Evolutionary conservation across 768 basidiomycete species (phyloP).

Genomic region (Cystoderma amianthinum): DNA sequence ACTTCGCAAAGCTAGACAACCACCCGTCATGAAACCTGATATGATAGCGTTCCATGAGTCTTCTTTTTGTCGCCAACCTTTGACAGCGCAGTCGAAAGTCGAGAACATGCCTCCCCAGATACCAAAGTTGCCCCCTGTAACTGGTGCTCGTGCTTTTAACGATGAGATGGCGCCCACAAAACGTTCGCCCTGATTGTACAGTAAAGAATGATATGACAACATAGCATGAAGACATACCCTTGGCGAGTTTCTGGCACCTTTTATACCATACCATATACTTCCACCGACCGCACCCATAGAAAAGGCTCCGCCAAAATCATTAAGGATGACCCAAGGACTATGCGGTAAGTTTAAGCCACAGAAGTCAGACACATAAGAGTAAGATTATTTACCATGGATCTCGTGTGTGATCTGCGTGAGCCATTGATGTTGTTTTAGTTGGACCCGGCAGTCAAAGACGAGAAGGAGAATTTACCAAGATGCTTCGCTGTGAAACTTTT

Average conservation of each 20-base stretch:
- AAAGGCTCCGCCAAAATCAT: slow-evolving; percentile 97
- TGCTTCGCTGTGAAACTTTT: slow-evolving; percentile 23
- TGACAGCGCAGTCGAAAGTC: slow-evolving; percentile 96
- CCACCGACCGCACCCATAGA: slow-evolving; percentile 98
- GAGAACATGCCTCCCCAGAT: slow-evolving; percentile 99
- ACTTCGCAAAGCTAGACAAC: slow-evolving; percentile 92
- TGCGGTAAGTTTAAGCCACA: not conserved
- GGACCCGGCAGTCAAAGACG: slow-evolving; percentile 9
- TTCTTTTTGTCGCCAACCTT: slow-evolving; percentile 94
- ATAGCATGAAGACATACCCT: slow-evolving; percentile 45
- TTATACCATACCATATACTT: slow-evolving; percentile 98
- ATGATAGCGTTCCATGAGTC: slow-evolving; percentile 99
- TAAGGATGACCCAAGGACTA: slow-evolving; percentile 98
- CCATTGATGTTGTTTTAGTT: slow-evolving; percentile 53
- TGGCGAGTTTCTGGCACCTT: slow-evolving; percentile 95
- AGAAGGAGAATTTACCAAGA: slow-evolving; percentile 9
- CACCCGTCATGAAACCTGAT: slow-evolving; percentile 97
- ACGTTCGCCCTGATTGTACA: slow-evolving; percentile 72
- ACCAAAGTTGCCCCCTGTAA: slow-evolving; percentile 95
- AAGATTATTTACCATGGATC: slow-evolving; percentile 70
- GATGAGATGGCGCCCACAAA: slow-evolving; percentile 90
- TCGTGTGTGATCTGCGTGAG: slow-evolving; percentile 88
- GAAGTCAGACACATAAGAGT: not conserved
- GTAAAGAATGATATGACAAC: slow-evolving; percentile 1
- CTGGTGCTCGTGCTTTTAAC: slow-evolving; percentile 96